Evolutionary conservation across 352 stramenopile genomes (phyloP), one percentile per base, ranked within the genome.

Genomic region (Pythium folliculosum): DNA sequence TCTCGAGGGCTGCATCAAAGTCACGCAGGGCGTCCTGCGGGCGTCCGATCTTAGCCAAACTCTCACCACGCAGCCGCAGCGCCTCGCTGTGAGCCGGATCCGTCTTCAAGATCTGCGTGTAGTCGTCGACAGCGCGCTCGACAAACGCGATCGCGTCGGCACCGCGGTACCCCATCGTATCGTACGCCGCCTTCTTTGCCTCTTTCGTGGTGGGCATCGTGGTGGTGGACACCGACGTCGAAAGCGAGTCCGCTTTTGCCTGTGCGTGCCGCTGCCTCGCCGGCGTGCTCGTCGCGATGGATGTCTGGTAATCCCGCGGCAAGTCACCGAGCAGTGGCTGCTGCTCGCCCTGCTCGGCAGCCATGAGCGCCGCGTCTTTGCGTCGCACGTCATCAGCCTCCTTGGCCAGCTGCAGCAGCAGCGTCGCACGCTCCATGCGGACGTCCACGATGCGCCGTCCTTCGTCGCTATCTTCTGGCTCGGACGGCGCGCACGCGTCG

Each of bases 51-150:
- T 74, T 71, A 27, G 75, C 73, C 14, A 78, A 72, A 23, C 76
- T 67, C 37, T 91, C 81, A 0, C 81, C 83, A 14, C 81, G 78
- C 27, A 82, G 47, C 19, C 77, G 71, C 22, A 91, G 58, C 10
- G 73, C 77, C 5, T 88, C 78, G 0, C 72, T 62, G 51, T 86
- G 81, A 13, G 60, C 71, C 3, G 73, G 59, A n/a, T 91, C 82
- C 25, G 76, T 13, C 17, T 76, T 63, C 17, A 94, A 47, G 13
- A 88, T 72, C 40, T 67, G 68, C 8, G 79, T 73, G 72, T 88
- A 91, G 59, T 94, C 86, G 37, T 77, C 51, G n/a, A 92, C 59
- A 9, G 86, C 84, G n/a, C 70, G 67, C 43, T 82, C 77, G 22
- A 88, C 78, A n/a, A 86, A 74, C 7, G 54, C 60, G 17, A 70